Evolutionary conservation across 2,329 filamentous ascomycete species (phyloP).

Genomic region (Xylaria sp.): DNA sequence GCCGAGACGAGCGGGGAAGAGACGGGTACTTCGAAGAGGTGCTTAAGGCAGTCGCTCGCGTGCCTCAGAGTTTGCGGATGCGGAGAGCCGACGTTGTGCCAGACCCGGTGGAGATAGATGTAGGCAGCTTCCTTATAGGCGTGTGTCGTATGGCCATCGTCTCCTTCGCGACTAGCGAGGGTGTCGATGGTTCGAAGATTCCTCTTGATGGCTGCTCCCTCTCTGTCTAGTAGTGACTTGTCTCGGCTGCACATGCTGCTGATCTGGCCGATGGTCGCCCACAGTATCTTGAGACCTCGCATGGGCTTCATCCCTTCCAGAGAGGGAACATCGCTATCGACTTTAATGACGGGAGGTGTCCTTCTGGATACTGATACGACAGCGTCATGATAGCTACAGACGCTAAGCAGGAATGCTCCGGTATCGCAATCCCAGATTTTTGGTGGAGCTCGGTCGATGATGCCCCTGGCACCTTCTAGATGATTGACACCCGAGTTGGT

Average conservation of each 20-base stretch:
- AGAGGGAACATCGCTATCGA: slow-evolving; percentile 38
- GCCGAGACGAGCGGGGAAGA: slow-evolving; percentile 47
- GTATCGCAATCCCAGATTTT: slow-evolving; percentile 40
- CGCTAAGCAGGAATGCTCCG: slow-evolving; percentile 46
- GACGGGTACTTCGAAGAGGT: slow-evolving; percentile 45
- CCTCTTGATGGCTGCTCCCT: slow-evolving; percentile 24
- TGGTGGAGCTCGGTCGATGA: slow-evolving; percentile 42
- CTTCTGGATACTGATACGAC: slow-evolving; percentile 47
- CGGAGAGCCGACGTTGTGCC: slow-evolving; percentile 43
- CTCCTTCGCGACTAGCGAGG: slow-evolving; percentile 19
- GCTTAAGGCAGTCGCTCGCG: slow-evolving; percentile 43
- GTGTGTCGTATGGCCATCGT: slow-evolving; percentile 45
- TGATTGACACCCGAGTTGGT: slow-evolving; percentile 48
- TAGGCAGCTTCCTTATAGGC: slow-evolving; percentile 49
- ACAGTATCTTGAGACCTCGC: slow-evolving; percentile 23
- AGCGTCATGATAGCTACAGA: slow-evolving; percentile 50
- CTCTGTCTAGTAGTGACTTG: slow-evolving; percentile 18
- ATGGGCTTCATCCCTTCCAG: slow-evolving; percentile 32
- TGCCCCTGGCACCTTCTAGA: slow-evolving; percentile 47
- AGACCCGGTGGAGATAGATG: slow-evolving; percentile 49
- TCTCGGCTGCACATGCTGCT: slow-evolving; percentile 30
- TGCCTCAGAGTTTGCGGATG: slow-evolving; percentile 41
- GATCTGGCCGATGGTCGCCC: slow-evolving; percentile 31
- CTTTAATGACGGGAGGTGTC: slow-evolving; percentile 41
- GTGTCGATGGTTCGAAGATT: slow-evolving; percentile 21